phyloP scores from a whole-genome alignment of 352 stramenopile genomes.

The Pseudoperonospora humuli region DNA sequence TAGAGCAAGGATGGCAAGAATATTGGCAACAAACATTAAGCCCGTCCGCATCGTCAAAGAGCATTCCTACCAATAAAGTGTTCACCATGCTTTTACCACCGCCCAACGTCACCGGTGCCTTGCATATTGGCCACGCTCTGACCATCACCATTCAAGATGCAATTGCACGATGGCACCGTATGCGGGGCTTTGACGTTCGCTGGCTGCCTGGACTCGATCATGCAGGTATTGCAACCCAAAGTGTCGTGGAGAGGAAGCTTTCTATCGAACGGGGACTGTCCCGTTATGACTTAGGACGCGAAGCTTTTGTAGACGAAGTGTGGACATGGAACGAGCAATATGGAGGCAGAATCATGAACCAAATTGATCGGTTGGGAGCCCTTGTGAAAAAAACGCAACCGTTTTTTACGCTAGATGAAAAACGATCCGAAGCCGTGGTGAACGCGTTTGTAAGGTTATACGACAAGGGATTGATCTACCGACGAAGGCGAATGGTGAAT shows the following conservation, averaged over 20 bases:
- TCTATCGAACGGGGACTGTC: slow-evolving; percentile 88
- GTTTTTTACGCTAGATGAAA: slow-evolving; percentile 98
- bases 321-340: slow-evolving; percentile 99
- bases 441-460: slow-evolving; percentile 86
- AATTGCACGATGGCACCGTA: slow-evolving; percentile 95
- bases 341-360: slow-evolving; percentile 92
- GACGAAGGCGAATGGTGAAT: slow-evolving; percentile 96
- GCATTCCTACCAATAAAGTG: slow-evolving; percentile 8
- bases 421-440: slow-evolving; percentile 70
- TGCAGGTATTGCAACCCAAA: slow-evolving; percentile 98
- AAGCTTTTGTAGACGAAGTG: slow-evolving; percentile 94
- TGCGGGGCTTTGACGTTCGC: slow-evolving; percentile 94
- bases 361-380: slow-evolving; percentile 91
- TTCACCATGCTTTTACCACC: slow-evolving; percentile 91
- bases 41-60: slow-evolving; percentile 14
- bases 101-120: slow-evolving; percentile 95
- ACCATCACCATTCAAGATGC: slow-evolving; percentile 97
- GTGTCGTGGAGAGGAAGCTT: slow-evolving; percentile 98
- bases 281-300: slow-evolving; percentile 93
- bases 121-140: slow-evolving; percentile 97
- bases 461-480: slow-evolving; percentile 96
- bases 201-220: slow-evolving; percentile 98
- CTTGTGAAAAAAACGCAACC: slow-evolving; percentile 95
- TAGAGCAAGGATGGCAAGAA: slow-evolving; percentile 64
- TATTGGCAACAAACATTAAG: slow-evolving; percentile 57